Evolutionary conservation across 139 green algal species (phyloP), one percentile per base, ranked within the genome.

Genomic region (Chlorella sorokiniana): DNA sequence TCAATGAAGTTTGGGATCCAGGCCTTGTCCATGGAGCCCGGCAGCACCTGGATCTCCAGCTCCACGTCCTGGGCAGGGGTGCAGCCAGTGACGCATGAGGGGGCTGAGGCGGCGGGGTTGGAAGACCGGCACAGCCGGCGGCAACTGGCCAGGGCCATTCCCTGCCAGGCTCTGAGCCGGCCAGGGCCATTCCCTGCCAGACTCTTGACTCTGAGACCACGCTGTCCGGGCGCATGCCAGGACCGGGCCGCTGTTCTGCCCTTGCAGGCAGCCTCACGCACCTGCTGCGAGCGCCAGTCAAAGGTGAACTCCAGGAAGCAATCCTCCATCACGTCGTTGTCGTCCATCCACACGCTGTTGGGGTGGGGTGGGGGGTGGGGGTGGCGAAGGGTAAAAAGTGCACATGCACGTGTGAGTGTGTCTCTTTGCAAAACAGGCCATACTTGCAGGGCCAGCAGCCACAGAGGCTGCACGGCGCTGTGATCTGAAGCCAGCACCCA

Each of bases 271-370:
- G 18, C 20, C 31, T 14, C 3, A n/a, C 75, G 10, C 56, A 82
- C 76, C 76, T 72, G 64, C 65, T 77, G 31, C 27, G 37, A 62
- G 27, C 29, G 65, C 78, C 78, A 83, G 0, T 69, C 78, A 41
- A 83, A 69, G 22, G 69, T 38, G n/a, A 83, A 77, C 51, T 83
- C 78, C 3, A 83, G 37, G 37, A 35, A 78, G 7, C 6, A 40
- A 40, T 83, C 78, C 2, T 83, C 78, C 65, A 83, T 78, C 4
- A 76, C n/a, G 25, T 95, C 78, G 23, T 74, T 75, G 62, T 74
- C 76, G n/a, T 82, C 76, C 18, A 35, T 22, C 8, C 29, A 74
- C 63, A 82, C 76, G n/a, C 76, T 83, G 78, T 59, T 1, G 44
- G 4, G 29, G n/a, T 31, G 59, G 25, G 25, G 11, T 7, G 25